Evolutionary conservation across 2,329 filamentous ascomycete genomes (phyloP), one percentile per base, ranked within the genome.

Genomic region (Colletotrichum cereale): DNA sequence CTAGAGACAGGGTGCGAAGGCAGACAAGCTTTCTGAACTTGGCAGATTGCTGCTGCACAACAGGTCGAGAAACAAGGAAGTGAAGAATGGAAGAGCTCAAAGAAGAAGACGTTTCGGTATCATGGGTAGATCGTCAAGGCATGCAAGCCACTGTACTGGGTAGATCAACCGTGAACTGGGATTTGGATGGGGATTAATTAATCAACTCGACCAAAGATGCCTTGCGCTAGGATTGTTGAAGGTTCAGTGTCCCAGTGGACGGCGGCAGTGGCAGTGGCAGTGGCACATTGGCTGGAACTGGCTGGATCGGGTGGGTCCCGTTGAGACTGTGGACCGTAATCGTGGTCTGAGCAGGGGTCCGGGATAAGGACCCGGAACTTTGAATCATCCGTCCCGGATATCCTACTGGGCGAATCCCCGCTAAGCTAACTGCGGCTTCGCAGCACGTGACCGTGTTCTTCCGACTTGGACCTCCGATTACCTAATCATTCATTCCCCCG

Each of bases 71-170:
- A 55, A 31, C 7, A 11, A 36, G n/a, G 16, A 29, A 42, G 53
- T 16, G 7, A 36, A n/a, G 55, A 60, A 47, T 34, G 38, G 14
- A n/a, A 26, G 16, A 60, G 26, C 4, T 31, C n/a, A 24, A 38
- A 40, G 34, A 57, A 21, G 64, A 67, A 55, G 57, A 14, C 18
- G 47, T 26, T 10, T 31, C 65, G 58, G 44, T 72, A 61, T 69
- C 69, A 72, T 72, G 58, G 63, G 48, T 64, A 58, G 63, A 55
- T 69, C 65, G 69, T 72, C 65, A 68, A 65, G 52, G n/a, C 50
- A 70, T 47, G 18, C 29, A 69, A 58, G 64, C 53, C 53, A 8
- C 5, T 58, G 31, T 21, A n/a, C n/a, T n/a, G n/a, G n/a, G n/a
- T n/a, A 68, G 58, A 34, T 60, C 16, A 47, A 53, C 40, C 40